Conservation (phyloP, 2,329 filamentous ascomycete species). For the Aspergillus sp. region DNA sequence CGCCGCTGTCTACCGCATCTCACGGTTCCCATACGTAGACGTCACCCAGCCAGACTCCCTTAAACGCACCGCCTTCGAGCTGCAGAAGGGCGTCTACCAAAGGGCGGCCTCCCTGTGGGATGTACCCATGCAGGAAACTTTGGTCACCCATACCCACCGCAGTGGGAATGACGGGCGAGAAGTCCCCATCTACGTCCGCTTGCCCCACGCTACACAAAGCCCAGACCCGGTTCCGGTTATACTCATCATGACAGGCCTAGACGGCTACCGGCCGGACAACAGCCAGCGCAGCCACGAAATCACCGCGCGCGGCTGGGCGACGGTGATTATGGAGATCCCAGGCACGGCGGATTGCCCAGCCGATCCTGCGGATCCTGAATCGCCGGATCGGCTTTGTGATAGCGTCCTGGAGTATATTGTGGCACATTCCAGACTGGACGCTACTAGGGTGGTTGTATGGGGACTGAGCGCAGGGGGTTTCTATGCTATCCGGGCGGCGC, state of each 20-base stretch:
- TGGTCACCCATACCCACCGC: conserved; percentile 58
- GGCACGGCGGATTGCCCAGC: conserved; percentile 69
- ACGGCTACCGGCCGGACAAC: conserved; percentile 58
- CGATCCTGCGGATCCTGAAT: conserved; percentile 58
- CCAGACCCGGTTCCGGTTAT: conserved; percentile 51
- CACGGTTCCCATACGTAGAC: conserved; percentile 60
- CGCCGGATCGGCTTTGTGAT: conserved; percentile 62
- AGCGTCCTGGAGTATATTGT: conserved; percentile 63
- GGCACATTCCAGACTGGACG: conserved; percentile 52
- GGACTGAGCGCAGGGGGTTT: conserved; percentile 67
- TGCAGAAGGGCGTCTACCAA: conserved; percentile 64
- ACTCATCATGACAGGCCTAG: conserved; percentile 59
- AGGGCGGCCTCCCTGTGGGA: conserved; percentile 57
- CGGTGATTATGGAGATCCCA: conserved; percentile 63
- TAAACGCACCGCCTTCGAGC: conserved; percentile 64
- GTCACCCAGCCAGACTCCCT: conserved; percentile 28
- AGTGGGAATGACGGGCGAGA: conserved; percentile 52
- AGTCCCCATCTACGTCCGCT: conserved; percentile 66
- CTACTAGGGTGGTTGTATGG: conserved; percentile 60
- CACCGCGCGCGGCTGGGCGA: conserved; percentile 61
- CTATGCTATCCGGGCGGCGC: conserved; percentile 66
- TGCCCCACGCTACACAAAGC: conserved; percentile 48
- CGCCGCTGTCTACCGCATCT: conserved; percentile 71
- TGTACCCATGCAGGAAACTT: conserved; percentile 61
- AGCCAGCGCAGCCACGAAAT: conserved; percentile 60